Base-by-base conservation (phyloP, 2,329 filamentous ascomycete species). In the Penicillium sp. region DNA sequence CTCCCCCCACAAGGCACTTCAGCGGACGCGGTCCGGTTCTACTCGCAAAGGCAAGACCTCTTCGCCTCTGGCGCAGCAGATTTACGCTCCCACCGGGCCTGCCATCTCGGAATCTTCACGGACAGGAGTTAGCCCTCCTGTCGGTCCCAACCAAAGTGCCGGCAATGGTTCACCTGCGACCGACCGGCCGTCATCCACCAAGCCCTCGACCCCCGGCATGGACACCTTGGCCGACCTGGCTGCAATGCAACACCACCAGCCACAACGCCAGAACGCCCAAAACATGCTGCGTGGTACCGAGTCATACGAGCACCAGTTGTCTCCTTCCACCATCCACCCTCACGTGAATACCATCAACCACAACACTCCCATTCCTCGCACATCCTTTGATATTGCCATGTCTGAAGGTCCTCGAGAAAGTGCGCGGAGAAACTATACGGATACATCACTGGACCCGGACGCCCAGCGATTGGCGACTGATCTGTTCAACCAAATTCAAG, bases 211-310 rank as follows among this genome's bases (percentile, higher is more conserved):
- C 4, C 72, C 75, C 2, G 77, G 75, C n/a, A 79, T 80, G 71
- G 78, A 80, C 58, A 75, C 75, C n/a, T 64, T 80, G 51, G 77
- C 77, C 26, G 78, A 80, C 57, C 65, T 79, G 27, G 77, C 77
- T 35, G 75, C 76, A 14, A 76, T 78, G 71, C 77, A 79, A 64
- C 75, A 75, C 52, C 77, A 77, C 50, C 75, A 78, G 54, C 71
- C 74, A 7, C 70, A 74, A 52, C 72, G 73, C 27, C 67, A 70
- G 40, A 77, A 70, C 50, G 67, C 74, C 25, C 62, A 72, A n/a
- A 63, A 44, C 27, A 67, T 74, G 41, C 58, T 75, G 23, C 67
- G 73, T 43, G 71, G 62, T 44, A 69, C 72, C n/a, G 72, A 76
- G 49, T 72, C 73, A 15, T 76, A 73, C 56, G 74, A 77, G 31